Evolutionary conservation across 192 early-diverging fungal species (phyloP).

Genomic region (Podochytrium sp.): DNA sequence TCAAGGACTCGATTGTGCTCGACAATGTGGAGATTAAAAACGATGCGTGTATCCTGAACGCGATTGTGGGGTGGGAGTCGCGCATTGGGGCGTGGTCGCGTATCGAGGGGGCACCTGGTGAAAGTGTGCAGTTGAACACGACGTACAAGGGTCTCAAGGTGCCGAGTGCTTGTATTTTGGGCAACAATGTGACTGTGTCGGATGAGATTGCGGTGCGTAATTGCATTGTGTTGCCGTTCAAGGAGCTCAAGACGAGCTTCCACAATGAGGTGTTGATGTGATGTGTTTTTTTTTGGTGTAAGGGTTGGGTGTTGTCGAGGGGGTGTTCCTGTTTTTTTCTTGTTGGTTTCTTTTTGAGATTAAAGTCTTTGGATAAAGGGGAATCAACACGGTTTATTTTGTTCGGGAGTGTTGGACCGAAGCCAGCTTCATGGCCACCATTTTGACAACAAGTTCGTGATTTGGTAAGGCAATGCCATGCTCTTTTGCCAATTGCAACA

Average conservation of each 20-base stretch:
- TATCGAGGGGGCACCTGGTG: slow-evolving; percentile 86
- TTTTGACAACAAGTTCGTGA: not conserved
- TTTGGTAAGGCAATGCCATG: slow-evolving; percentile 9
- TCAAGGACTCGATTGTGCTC: slow-evolving; percentile 91
- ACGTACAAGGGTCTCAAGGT: slow-evolving; percentile 88
- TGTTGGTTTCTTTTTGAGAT: not conserved
- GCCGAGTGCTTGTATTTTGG: slow-evolving; percentile 89
- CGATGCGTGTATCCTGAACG: slow-evolving; percentile 83
- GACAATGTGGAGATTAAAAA: slow-evolving; percentile 91
- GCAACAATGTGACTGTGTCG: slow-evolving; percentile 87
- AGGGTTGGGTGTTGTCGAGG: not conserved
- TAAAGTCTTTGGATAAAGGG: no score
- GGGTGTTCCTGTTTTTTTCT: not conserved
- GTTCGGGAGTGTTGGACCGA: not conserved
- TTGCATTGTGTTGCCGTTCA: slow-evolving; percentile 97
- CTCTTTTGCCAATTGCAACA: slow-evolving; percentile 15
- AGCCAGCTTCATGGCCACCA: not conserved
- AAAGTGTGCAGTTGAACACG: slow-evolving; percentile 66
- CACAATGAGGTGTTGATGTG: slow-evolving; percentile 97
- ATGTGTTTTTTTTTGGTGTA: not conserved
- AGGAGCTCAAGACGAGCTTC: slow-evolving; percentile 87
- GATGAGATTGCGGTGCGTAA: slow-evolving; percentile 95
- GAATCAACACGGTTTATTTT: not conserved
- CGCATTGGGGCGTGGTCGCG: slow-evolving; percentile 93
- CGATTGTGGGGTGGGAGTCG: slow-evolving; percentile 92